A percentile compares a stretch with the other conserved stretches of the same genome.
Conservation (phyloP, 805 yeast species). For the Saturnispora ahearnii region DNA sequence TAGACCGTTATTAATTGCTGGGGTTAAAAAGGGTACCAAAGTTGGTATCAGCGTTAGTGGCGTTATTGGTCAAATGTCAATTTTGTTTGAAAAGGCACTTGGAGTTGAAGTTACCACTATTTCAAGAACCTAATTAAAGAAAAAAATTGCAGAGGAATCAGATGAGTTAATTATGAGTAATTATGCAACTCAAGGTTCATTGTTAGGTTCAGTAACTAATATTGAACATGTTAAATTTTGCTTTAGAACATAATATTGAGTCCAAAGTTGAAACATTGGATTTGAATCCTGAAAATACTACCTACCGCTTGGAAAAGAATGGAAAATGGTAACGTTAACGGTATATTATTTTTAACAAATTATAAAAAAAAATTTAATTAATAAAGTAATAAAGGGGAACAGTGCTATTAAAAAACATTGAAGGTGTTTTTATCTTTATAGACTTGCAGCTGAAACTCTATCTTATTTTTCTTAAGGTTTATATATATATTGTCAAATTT, state of each 20-base stretch:
- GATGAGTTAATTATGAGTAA: constrained; percentile 32
- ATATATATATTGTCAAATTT: background rate
- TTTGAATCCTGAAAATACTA: constrained; percentile 33
- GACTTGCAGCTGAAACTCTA: too few species aligned
- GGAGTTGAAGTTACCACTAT: constrained; percentile 53
- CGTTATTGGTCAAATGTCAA: constrained; percentile 38
- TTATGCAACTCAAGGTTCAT: constrained; percentile 24
- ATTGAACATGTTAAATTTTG: constrained; percentile 39
- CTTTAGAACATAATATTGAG: constrained; percentile 35
- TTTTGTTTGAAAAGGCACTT: constrained; percentile 45
- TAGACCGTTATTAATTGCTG: constrained; percentile 35
- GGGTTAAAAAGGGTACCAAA: constrained; percentile 38
- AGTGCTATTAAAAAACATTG: too few species aligned
- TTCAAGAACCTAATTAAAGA: constrained; percentile 41
- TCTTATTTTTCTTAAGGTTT: too few species aligned
- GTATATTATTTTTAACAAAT: constrained; percentile 43
- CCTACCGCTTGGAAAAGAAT: constrained; percentile 36
- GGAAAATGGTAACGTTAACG: constrained; percentile 39
- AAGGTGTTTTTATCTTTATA: too few species aligned
- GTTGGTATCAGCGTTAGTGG: constrained; percentile 43
- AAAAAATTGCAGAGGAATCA: constrained; percentile 37
- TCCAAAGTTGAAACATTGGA: constrained; percentile 45
- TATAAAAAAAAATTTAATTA: constrained; percentile 28
- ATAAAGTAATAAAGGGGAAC: too few species aligned
- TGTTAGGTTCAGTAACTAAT: constrained; percentile 37